Base-by-base conservation (phyloP, 805 yeast species). In the Saccharomycopsis sp. region DNA sequence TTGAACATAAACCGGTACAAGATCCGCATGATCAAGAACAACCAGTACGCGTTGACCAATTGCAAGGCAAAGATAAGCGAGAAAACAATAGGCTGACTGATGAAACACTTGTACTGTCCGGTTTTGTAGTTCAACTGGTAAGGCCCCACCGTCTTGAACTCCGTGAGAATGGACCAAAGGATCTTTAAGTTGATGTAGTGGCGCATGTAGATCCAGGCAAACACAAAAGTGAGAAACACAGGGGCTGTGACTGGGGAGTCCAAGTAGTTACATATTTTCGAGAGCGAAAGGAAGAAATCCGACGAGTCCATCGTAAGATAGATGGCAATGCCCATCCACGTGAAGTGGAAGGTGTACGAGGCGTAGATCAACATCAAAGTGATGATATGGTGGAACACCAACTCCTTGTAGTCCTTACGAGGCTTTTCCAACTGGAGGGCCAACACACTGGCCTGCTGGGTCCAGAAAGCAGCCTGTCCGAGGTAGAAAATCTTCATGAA, bases 381-480 rank as follows among this genome's bases (percentile, higher is more conserved):
- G 62, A 94, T 84, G 62, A 94, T 80, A 70, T 94, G 99, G 72
- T 94, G 99, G 71, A 89, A 84, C 46, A 92, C 89, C 61, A 94
- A 79, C 72, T 94, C 99, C 65, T 84, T 75, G 73, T 84, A 91
- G 71, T 94, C 99, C 72, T 91, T 91, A 71, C 99, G 81, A 58
- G 97, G 98, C 70, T 89, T 89, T 72, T 94, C 99, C 61, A 94
- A 78, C 71, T 87, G 96, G 62, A 94, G 77, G 51, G 83, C 73
- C 62, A 94, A 76, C 34, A 94, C 87, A 47, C 88, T 83, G 1
- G 95, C 85, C 73, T 94, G 99, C 75, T 94, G 99, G 21, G 91
- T 84, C 99, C 99, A 94, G 72, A 90, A 94, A 2, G 97, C 87
- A 3, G 98, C 97, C 74, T 94, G 98, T 48, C 88, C 83, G 61